Conservation (phyloP, 1,284 basidiomycete species). For the Kalmanozyma brasiliensis region DNA sequence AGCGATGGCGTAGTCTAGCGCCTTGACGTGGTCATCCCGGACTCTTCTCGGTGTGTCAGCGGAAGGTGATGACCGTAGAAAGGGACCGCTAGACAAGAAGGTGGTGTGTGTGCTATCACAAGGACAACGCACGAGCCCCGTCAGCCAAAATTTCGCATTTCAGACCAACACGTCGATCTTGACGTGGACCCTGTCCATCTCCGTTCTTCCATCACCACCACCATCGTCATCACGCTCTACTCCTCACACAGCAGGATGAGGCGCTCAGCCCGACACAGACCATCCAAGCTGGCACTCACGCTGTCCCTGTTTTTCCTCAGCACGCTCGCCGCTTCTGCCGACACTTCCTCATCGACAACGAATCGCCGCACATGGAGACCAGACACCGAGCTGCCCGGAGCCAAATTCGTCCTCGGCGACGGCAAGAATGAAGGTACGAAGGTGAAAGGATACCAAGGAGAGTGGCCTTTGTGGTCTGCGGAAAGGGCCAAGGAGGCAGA, state of each 20-base stretch:
- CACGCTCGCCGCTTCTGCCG: slow-evolving; percentile 10
- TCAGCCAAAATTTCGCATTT: slow-evolving; percentile 3
- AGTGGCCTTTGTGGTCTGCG: slow-evolving; percentile 43
- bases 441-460: slow-evolving; percentile 42
- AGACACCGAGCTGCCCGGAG: slow-evolving; percentile 29
- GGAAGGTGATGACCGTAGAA: not conserved
- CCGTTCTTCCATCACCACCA: slow-evolving; percentile 2
- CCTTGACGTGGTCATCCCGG: not conserved
- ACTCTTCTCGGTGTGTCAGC: not conserved
- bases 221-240: slow-evolving; percentile 5
- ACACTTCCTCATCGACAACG: not conserved
- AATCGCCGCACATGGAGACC: slow-evolving; percentile 28
- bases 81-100: not conserved
- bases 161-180: not conserved
- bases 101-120: not conserved
- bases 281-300: slow-evolving; percentile 22
- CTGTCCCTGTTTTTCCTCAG: slow-evolving; percentile 31
- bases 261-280: not conserved
- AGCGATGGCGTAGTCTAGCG: not conserved
- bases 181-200: slow-evolving; percentile 3
- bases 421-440: slow-evolving; percentile 42
- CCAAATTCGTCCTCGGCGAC: slow-evolving; percentile 32
- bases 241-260: not conserved
- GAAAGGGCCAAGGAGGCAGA: slow-evolving; percentile 3
- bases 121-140: slow-evolving; percentile 13